Evolutionary conservation across 2,329 filamentous ascomycete genomes (phyloP).

Genomic region (Colletotrichum navitas): DNA sequence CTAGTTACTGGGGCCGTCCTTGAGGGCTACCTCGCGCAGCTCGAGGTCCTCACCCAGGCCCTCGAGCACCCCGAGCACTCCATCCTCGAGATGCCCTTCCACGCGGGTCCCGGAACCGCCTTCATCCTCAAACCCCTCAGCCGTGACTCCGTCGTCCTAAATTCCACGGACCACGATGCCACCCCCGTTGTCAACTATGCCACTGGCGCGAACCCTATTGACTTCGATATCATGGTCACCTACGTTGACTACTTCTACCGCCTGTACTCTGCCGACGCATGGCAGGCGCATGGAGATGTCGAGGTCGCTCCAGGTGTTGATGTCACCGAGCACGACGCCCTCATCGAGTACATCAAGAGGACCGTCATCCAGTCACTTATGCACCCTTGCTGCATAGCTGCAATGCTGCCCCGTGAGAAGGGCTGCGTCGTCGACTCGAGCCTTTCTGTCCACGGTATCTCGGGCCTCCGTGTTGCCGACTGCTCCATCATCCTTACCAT

Average conservation of each 20-base stretch:
- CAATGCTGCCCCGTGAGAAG: constrained; percentile 57
- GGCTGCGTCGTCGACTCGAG: constrained; percentile 48
- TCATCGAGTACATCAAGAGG: constrained; percentile 45
- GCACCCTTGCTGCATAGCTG: constrained; percentile 57
- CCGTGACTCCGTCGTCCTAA: constrained; percentile 51
- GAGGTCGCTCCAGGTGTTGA: constrained; percentile 45
- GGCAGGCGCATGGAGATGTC: constrained; percentile 43
- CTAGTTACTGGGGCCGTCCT: constrained; percentile 41
- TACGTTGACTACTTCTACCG: constrained; percentile 49
- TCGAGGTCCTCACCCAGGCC: constrained; percentile 45
- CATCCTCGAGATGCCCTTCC: constrained; percentile 50
- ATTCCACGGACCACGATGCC: constrained; percentile 44
- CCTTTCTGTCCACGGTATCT: constrained; percentile 47
- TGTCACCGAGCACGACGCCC: constrained; percentile 41
- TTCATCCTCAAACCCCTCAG: constrained; percentile 52
- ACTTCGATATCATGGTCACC: constrained; percentile 51
- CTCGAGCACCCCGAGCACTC: constrained; percentile 48
- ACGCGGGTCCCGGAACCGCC: constrained; percentile 42
- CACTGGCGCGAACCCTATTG: constrained; percentile 52
- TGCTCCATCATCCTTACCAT: constrained; percentile 47
- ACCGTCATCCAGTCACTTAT: constrained; percentile 54
- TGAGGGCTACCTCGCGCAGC: constrained; percentile 47
- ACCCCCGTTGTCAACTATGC: constrained; percentile 52
- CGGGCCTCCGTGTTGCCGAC: constrained; percentile 46
- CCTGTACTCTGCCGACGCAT: constrained; percentile 48